Conservation (phyloP, 306 rosid genomes). For the Amphicarpaea edgeworthii region DNA sequence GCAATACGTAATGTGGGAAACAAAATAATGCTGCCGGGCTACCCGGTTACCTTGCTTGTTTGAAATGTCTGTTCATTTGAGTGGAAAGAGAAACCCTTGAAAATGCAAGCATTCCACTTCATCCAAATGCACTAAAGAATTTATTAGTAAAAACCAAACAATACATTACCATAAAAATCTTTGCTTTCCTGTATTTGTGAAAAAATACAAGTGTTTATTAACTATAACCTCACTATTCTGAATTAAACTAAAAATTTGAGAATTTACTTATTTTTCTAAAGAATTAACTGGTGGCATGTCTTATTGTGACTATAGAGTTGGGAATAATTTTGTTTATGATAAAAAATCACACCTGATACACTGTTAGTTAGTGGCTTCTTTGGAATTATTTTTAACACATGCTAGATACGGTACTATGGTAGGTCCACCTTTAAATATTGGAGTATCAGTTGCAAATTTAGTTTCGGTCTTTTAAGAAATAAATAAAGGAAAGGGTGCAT, state of each 20-base stretch:
- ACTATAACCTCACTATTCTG: no score
- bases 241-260: no score
- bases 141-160: neutral
- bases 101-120: constrained; percentile 27
- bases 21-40: constrained; percentile 23
- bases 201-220: neutral
- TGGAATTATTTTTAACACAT: constrained; percentile 11
- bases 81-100: constrained; percentile 1
- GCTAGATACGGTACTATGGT: neutral
- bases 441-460: constrained; percentile 24
- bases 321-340: neutral
- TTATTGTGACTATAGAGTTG: neutral
- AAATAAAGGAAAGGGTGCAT: neutral
- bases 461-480: constrained; percentile 6
- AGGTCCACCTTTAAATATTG: neutral
- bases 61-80: neutral
- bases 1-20: neutral
- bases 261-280: no score
- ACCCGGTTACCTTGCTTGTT: neutral
- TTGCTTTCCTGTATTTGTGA: neutral
- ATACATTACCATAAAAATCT: neutral
- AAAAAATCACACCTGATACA: constrained; percentile 22
- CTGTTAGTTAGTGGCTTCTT: constrained; percentile 4
- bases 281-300: no score
- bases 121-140: constrained; percentile 17